Evolutionary conservation across 2,329 filamentous ascomycete species (phyloP).

Genomic region (Hirsutella minnesotensis): DNA sequence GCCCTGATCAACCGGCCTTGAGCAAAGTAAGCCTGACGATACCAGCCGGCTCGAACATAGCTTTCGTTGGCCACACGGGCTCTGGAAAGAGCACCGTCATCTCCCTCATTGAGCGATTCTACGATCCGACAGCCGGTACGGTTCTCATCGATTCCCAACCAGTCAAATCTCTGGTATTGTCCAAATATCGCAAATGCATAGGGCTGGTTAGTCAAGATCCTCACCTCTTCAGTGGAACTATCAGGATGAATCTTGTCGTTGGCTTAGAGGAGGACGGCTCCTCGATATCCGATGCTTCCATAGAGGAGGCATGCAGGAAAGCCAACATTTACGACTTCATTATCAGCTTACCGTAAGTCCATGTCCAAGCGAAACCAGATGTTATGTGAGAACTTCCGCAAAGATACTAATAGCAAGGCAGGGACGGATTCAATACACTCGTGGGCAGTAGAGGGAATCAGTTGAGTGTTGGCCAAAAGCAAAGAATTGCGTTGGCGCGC

Average conservation of each 20-base stretch:
- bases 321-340: constrained; percentile 48
- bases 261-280: constrained; percentile 6
- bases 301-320: constrained; percentile 15
- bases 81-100: constrained; percentile 17
- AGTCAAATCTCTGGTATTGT: constrained; percentile 5
- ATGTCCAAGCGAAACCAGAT: not conserved
- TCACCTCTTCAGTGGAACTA: constrained; percentile 20
- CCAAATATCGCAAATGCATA: constrained; percentile 10
- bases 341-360: constrained; percentile 21
- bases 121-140: constrained; percentile 4
- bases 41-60: not conserved
- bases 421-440: constrained; percentile 32
- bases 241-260: constrained; percentile 14
- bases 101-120: constrained; percentile 16
- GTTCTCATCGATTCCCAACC: constrained; percentile 1
- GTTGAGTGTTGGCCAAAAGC: constrained; percentile 41
- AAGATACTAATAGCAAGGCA: not conserved
- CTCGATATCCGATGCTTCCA: constrained; percentile 8
- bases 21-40: constrained; percentile 1
- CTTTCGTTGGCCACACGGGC: constrained; percentile 4
- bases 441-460: constrained; percentile 43
- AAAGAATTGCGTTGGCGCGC: constrained; percentile 41
- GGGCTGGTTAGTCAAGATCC: constrained; percentile 14
- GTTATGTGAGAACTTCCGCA: too few species aligned
- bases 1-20: constrained; percentile 1